Evolutionary conservation across 1,284 basidiomycete genomes (phyloP), one percentile per base, ranked within the genome.

Genomic region (Puccinia sorghi): DNA sequence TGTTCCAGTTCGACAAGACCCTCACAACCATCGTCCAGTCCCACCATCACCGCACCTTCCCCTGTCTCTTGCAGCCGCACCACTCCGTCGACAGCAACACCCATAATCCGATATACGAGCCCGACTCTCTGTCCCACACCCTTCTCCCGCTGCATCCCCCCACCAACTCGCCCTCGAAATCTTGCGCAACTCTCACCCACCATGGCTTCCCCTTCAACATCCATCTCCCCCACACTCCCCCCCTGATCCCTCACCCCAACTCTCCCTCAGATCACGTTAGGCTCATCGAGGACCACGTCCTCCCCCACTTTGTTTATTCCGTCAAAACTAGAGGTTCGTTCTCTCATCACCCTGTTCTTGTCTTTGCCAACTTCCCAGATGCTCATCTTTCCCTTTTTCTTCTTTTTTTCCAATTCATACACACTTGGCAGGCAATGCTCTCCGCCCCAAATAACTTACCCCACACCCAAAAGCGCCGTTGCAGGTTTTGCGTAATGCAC

Each of bases 311-410:
- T 52, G 32, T 70, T n/a, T 70, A 70, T 20, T 52, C 27, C 22
- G 32, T 54, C 27, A 70, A 70, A 48, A 66, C 64, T 48, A 66
- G 64, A 66, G 64, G 67, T 70, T 54, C 32, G 43, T 70, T 27
- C 48, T 17, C 15, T 2, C 54, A 22, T 27, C 56, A 2, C 15
- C 32, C n/a, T 5, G 15, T 48, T 66, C 41, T 17, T 48, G 39
- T 37, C 11, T 25, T 64, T 64, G 5, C 43, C n/a, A n/a, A n/a
- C n/a, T n/a, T 43, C 22, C 37, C 27, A 27, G 11, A 9, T 43
- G 17, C n/a, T 46, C 37, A 64, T n/a, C 22, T 6, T 69, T 69
- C 22, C 25, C 9, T 32, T 48, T 69, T 48, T 67, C 48, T 67
- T 48, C 22, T 25, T 39, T 39, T 22, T 67, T 48, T 48, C 43